Base-by-base conservation (phyloP, 2,329 filamentous ascomycete genomes). In the Cucurbitaria berberidis region DNA sequence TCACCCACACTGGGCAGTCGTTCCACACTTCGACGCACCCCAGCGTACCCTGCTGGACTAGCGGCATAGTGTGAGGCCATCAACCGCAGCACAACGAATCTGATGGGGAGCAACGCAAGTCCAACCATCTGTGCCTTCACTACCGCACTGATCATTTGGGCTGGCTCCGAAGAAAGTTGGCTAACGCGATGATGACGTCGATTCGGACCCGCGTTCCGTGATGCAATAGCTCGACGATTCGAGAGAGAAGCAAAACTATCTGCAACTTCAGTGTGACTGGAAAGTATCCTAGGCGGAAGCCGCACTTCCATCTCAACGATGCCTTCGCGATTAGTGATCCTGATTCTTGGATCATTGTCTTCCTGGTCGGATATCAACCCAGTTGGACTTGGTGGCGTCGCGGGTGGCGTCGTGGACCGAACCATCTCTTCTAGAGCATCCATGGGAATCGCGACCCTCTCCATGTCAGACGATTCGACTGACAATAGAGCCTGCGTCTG, bases 281-380 rank as follows among this genome's bases (percentile, higher is more conserved):
- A 69, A 29, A 73, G 58, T 24, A 71, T 55, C 32, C 68, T 66
- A 41, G 69, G 63, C 8, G 73, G 73, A 16, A 76, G 57, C 18
- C 70, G 68, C 6, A 76, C 73, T 54, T 76, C 73, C 63, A 76
- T 72, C 49, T 74, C 72, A 19, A 76, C 72, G 19, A 74, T 68
- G 3, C 70, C 69, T 47, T 72, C 71, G 22, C 73, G 59, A n/a
- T 66, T 72, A 6, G 72, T 74, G 26, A 76, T 76, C n/a, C 73
- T 65, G 21, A 76, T 74, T 26, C 70, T 64, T 7, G 73, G 72
- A 38, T 75, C 70, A 34, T 68, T 65, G 30, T 68, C 66, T 18
- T 70, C 62, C 18, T 68, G 58, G 34, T 65, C 70, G 9, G 40
- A 6, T 27, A 26, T 30, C 24, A 60, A 66, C 15, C 45, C 57